These are phyloP conservation scores for Hypoxylon sp. DNA, from an alignment of 2,329 filamentous ascomycete species.

Conservation along the genomic window DNA sequence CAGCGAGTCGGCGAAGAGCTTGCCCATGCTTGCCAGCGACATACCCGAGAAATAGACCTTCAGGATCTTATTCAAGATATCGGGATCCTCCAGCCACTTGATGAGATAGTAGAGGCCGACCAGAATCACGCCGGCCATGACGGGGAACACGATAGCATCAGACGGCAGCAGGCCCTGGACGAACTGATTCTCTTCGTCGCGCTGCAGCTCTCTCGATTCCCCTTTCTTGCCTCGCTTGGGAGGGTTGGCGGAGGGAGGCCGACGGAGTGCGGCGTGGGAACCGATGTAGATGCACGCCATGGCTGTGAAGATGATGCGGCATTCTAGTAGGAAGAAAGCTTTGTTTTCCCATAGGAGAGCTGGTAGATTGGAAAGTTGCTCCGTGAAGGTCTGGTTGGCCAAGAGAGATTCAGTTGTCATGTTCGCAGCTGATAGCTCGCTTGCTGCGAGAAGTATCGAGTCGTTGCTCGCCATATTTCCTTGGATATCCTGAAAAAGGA, in stretches of 20 bases:
- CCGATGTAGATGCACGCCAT: conserved; percentile 86
- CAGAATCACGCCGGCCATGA: conserved; percentile 79
- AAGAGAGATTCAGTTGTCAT: conserved; percentile 30
- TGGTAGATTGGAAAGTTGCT: conserved; percentile 49
- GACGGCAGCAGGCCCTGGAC: conserved; percentile 74
- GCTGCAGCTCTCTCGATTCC: conserved; percentile 60
- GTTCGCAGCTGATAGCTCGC: conserved; percentile 44
- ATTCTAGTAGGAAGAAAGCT: conserved; percentile 60
- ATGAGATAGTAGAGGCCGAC: conserved; percentile 87
- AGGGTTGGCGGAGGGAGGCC: conserved; percentile 81
- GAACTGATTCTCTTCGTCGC: conserved; percentile 66
- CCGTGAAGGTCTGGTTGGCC: conserved; percentile 47
- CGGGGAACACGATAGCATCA: conserved; percentile 86
- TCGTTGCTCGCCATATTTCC: conserved; percentile 44
- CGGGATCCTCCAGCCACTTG: conserved; percentile 86
- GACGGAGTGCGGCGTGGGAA: conserved; percentile 84
- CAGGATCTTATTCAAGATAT: conserved; percentile 83
- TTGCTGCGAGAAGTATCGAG: conserved; percentile 37
- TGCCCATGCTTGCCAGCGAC: conserved; percentile 80
- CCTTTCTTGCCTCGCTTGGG: conserved; percentile 63
- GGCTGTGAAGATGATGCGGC: conserved; percentile 70
- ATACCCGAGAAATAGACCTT: conserved; percentile 85
- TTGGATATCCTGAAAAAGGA: not conserved
- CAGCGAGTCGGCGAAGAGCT: conserved; percentile 78
- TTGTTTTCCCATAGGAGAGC: conserved; percentile 47